These are phyloP conservation scores for Lactarius sanguifluus DNA, from an alignment of 768 basidiomycete genomes.

Conservation along the genomic window DNA sequence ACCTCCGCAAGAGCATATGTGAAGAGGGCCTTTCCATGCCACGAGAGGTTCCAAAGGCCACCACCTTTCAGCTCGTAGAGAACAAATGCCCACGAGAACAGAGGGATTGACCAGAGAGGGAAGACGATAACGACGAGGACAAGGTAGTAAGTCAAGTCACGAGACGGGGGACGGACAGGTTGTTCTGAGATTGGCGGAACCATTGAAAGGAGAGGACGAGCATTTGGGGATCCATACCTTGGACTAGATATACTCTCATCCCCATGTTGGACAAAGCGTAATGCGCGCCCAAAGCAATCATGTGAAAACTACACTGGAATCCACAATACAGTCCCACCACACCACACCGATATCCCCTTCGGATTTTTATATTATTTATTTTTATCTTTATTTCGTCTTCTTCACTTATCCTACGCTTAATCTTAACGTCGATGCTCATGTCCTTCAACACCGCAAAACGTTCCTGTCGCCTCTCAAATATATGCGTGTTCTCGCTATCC, in stretches of 20 bases:
- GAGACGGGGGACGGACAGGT: constrained; percentile 40
- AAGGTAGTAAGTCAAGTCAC: constrained; percentile 54
- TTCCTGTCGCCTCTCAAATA: background rate
- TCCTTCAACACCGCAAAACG: background rate
- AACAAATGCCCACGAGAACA: constrained; percentile 65
- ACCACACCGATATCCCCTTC: background rate
- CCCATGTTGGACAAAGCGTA: background rate
- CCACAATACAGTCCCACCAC: background rate
- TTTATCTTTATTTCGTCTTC: background rate
- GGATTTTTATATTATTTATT: background rate
- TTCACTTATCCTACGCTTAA: background rate
- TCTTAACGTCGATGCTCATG: background rate
- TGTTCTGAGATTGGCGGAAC: constrained; percentile 32
- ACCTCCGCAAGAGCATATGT: constrained; percentile 61
- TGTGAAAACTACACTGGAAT: background rate
- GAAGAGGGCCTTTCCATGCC: constrained; percentile 44
- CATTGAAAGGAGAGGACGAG: constrained; percentile 1
- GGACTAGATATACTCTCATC: constrained; percentile 1
- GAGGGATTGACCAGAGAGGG: constrained; percentile 63
- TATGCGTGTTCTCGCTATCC: background rate
- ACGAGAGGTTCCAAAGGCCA: constrained; percentile 43
- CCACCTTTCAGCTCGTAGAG: constrained; percentile 47
- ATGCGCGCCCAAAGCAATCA: background rate
- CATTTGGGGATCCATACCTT: background rate
- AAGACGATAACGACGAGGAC: constrained; percentile 55